Evolutionary conservation across 2,329 filamentous ascomycete genomes (phyloP), one percentile per base, ranked within the genome.

Genomic region (Colletotrichum noveboracense): DNA sequence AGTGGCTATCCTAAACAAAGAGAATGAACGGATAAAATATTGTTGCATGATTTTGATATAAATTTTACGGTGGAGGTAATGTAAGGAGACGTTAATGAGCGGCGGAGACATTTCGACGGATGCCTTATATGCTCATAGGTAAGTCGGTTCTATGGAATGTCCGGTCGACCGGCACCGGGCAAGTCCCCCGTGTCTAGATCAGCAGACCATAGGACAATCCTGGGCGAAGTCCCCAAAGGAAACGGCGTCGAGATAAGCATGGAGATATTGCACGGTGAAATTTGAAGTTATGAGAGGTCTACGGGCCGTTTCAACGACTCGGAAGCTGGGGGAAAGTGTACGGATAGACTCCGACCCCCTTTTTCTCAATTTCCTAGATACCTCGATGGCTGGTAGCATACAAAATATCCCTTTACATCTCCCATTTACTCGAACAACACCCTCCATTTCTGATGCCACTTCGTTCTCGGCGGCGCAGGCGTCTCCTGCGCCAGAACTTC

Each of bases 241-340:
- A 7, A 21, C 0, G 0, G 6, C 6, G 3, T 52, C 43, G 18
- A 3, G 0, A 3, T 21, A 13, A 7, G 10, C 6, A 7, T 21
- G 10, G 0, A 13, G 10, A 52, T 24, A 13, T 13, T 6, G 0
- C n/a, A 24, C 43, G 6, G 43, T 52, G 18, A 13, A 3, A 0
- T 21, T 52, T 21, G 43, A 13, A 10, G 6, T 21, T 52, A 3
- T 24, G n/a, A 21, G n/a, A 3, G n/a, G 4, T 52, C 6, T 21
- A 52, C 43, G 1, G 43, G 12, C n/a, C 43, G 43, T 13, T 48
- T 24, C 43, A 13, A 24, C n/a, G 43, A 1, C n/a, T 0, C 12
- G 43, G n/a, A 52, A 52, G 43, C n/a, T 52, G 43, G 43, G 43
- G 43, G 43, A 13, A 52, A 52, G 43, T 52, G n/a, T 52, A 52